A percentile compares a stretch with the other conserved stretches of the same genome.
Conservation (phyloP, 169 alveolate species). For the Besnoitia besnoiti region DNA sequence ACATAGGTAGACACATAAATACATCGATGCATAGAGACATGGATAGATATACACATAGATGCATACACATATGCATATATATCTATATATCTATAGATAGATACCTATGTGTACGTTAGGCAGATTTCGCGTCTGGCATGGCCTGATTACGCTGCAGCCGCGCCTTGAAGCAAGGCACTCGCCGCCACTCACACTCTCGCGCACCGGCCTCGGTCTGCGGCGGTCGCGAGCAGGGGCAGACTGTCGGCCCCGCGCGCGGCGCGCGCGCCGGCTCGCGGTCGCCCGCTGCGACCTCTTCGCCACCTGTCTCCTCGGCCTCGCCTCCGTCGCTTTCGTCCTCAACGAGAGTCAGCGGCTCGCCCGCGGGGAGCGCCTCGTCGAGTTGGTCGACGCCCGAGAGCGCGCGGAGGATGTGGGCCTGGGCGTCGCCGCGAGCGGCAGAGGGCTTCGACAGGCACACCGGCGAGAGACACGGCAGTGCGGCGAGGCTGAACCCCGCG, state of each 20-base stretch:
- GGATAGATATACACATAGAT: too few relatives aligned
- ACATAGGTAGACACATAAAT: too few relatives aligned
- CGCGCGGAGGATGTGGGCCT: not conserved
- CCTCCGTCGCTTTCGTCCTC: not conserved
- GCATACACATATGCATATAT: too few relatives aligned
- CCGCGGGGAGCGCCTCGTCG: conserved; percentile 11
- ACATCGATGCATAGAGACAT: too few relatives aligned
- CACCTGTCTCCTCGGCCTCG: not conserved
- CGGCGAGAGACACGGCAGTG: not conserved
- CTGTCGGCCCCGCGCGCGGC: not conserved
- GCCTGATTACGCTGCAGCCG: too few relatives aligned
- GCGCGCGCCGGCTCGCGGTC: too few relatives aligned
- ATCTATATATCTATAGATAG: too few relatives aligned
- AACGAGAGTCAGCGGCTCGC: not conserved
- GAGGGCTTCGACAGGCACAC: not conserved
- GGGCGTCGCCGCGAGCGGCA: not conserved
- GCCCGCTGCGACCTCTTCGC: not conserved
- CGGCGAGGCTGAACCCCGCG: not conserved
- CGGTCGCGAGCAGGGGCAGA: not conserved
- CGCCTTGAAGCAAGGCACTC: too few relatives aligned
- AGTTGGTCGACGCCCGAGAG: not conserved
- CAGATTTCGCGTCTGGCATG: too few relatives aligned
- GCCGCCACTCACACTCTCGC: not conserved
- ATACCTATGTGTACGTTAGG: too few relatives aligned
- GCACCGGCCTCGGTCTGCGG: not conserved